Conservation (phyloP, 306 rosid species). For the Abrus pulchellus region DNA sequence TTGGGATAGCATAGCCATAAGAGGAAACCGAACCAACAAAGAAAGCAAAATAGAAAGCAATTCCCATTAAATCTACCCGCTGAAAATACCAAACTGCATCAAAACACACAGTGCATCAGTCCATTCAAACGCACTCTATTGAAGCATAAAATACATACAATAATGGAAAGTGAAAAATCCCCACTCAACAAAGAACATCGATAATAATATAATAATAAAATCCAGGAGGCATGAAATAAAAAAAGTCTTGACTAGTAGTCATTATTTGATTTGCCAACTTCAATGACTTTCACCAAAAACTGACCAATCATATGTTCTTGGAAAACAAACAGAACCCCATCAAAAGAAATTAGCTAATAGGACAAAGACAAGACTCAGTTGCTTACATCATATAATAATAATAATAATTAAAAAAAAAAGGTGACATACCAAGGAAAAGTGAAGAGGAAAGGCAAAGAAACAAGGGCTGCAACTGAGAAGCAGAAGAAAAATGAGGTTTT, state of each 20-base stretch:
- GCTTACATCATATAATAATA: not conserved
- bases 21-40: slow-evolving; percentile 50
- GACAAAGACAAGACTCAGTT: slow-evolving; percentile 21
- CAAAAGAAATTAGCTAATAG: not conserved
- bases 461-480: not conserved
- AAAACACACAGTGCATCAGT: slow-evolving; percentile 29
- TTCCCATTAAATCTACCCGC: slow-evolving; percentile 56
- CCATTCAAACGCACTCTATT: not conserved
- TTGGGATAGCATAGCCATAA: slow-evolving; percentile 52
- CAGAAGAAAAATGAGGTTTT: not conserved
- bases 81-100: slow-evolving; percentile 49
- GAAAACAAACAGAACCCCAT: slow-evolving; percentile 43
- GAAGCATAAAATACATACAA: slow-evolving; percentile 35
- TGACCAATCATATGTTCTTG: slow-evolving; percentile 8
- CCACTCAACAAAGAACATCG: slow-evolving; percentile 4
- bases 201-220: not conserved
- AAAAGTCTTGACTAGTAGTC: not conserved
- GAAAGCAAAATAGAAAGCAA: slow-evolving; percentile 46
- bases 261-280: slow-evolving; percentile 22
- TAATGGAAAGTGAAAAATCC: slow-evolving; percentile 21
- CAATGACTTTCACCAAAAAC: slow-evolving; percentile 28
- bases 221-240: not conserved
- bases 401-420: not conserved
- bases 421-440: not conserved
- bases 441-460: not conserved